Evolutionary conservation across 1,284 basidiomycete species (phyloP), one percentile per base, ranked within the genome.

Genomic region (Cryptococcus sp.): DNA sequence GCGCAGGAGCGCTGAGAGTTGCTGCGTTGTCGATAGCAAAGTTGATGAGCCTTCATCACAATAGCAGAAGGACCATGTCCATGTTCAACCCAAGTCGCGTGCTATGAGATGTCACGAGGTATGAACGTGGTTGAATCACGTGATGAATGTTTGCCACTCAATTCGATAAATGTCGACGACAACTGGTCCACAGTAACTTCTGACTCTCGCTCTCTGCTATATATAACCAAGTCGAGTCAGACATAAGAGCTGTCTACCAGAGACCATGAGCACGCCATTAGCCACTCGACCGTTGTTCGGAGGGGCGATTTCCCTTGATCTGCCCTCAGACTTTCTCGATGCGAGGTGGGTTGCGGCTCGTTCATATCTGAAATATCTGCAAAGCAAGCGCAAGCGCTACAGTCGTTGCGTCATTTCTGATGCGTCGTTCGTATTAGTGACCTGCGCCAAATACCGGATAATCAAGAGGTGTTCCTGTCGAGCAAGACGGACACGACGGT

Each of bases 371-470:
- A 39, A 45, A 27, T 22, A 23, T 23, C 19, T 25, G n/a, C 50
- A 39, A 23, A 49, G 27, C 5, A 31, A 31, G 10, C 4, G 27
- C 27, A 31, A 31, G 10, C 13, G 16, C 41, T n/a, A 44, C 17
- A 39, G 44, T n/a, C 16, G 10, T 20, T 39, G 15, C 46, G 22
- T n/a, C n/a, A n/a, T n/a, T n/a, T n/a, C n/a, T 25, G 20, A 44
- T 38, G n/a, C 19, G 6, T 47, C 35, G 15, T 50, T 7, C 42
- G 31, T 23, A 17, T 38, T 76, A 97, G 94, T 61, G 84, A 88
- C 64, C 65, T 96, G 2, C 91, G 95, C 60, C 92, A 98, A 80
- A 84, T 99, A 13, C 95, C 96, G n/a, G 90, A 99, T 75, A 93
- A 86, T 15, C 95, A 99, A 78, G 96, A 99, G 75, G 94, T 98